Conservation (phyloP, 2,329 filamentous ascomycete species). For the Exophiala bonariae region DNA sequence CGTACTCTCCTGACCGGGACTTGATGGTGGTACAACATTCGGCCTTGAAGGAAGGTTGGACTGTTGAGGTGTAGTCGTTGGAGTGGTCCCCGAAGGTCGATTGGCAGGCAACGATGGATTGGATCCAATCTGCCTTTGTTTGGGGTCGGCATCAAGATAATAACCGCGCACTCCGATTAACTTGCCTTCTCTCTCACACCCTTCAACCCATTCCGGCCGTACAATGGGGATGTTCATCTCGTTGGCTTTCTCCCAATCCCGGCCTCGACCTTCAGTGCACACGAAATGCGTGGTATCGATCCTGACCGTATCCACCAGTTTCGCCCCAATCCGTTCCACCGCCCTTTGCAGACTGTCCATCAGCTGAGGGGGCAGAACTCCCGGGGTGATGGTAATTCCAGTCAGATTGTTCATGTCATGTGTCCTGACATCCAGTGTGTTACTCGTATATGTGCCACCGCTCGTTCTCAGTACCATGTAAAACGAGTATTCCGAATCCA, state of each 20-base stretch:
- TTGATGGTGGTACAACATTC: conserved; percentile 24
- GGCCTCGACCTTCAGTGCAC: conserved; percentile 86
- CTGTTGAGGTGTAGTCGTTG: conserved; percentile 27
- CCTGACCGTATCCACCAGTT: conserved; percentile 82
- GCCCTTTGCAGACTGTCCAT: conserved; percentile 73
- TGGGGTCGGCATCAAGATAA: conserved; percentile 84
- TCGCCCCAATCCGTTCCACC: conserved; percentile 86
- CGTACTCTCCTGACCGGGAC: conserved; percentile 24
- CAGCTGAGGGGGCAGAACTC: conserved; percentile 72
- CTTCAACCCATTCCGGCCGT: conserved; percentile 93
- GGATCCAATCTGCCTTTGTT: conserved; percentile 52
- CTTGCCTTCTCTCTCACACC: conserved; percentile 88
- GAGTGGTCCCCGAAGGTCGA: conserved; percentile 28
- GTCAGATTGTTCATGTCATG: conserved; percentile 99
- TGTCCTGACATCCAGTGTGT: conserved; percentile 81
- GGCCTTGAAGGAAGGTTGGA: conserved; percentile 20
- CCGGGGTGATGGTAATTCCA: conserved; percentile 91
- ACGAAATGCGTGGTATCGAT: conserved; percentile 99
- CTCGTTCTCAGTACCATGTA: conserved; percentile 88
- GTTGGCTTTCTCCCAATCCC: conserved; percentile 91
- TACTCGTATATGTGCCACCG: conserved; percentile 81
- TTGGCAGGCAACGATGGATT: conserved; percentile 22
- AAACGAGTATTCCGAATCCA: conserved; percentile 95
- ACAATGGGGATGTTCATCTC: conserved; percentile 99
- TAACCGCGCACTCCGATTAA: conserved; percentile 95